phyloP scores from a whole-genome alignment of 768 basidiomycete genomes.

The Lyophyllum decastes region DNA sequence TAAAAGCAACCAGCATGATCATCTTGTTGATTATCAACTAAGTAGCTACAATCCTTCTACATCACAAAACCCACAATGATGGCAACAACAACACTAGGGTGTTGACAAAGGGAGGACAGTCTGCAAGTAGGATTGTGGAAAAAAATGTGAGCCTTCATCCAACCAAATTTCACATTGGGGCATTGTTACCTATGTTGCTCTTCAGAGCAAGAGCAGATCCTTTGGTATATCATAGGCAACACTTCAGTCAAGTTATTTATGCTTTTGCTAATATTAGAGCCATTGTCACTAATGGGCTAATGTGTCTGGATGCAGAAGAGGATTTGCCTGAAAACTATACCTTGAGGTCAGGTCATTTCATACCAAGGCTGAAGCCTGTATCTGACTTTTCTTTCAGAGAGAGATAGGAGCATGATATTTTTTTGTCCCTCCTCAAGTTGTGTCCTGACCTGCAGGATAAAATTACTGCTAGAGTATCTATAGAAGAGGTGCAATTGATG shows the following conservation, averaged over 20 bases:
- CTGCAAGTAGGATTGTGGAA: background rate
- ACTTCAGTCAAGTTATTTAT: too few species aligned
- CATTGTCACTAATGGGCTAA: too few species aligned
- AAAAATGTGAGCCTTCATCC: slow-evolving; percentile 10
- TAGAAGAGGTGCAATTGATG: too few species aligned
- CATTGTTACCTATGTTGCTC: background rate
- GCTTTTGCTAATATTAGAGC: too few species aligned
- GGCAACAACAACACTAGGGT: background rate
- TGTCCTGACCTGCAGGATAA: slow-evolving; percentile 1
- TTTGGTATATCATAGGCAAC: too few species aligned
- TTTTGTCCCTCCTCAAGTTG: background rate
- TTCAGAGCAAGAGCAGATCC: too few species aligned
- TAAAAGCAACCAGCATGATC: too few species aligned
- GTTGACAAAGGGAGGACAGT: background rate
- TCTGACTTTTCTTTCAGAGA: too few species aligned
- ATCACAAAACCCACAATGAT: background rate
- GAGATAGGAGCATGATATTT: slow-evolving; percentile 13
- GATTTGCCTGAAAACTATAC: too few species aligned
- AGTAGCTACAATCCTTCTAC: background rate
- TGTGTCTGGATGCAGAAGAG: too few species aligned
- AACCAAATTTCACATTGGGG: slow-evolving; percentile 24
- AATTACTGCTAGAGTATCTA: background rate
- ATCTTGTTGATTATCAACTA: background rate
- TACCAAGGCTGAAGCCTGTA: too few species aligned
- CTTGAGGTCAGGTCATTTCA: too few species aligned